Conservation (phyloP, 2,329 filamentous ascomycete genomes). For the Fonsecaea pedrosoi region DNA sequence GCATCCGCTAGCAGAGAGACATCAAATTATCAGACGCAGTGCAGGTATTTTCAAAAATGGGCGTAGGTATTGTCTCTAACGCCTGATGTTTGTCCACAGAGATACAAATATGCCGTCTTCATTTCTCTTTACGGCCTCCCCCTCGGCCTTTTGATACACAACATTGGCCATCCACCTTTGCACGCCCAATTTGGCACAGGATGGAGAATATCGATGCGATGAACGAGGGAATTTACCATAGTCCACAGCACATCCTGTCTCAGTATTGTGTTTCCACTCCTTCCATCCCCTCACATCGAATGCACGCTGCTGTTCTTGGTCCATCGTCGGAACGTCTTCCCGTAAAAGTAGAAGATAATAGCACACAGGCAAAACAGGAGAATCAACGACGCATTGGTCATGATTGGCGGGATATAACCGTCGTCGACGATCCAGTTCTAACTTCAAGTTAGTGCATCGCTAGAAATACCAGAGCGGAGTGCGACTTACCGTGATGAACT, state of each 20-base stretch:
- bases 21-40: background rate
- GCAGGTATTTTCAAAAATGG: background rate
- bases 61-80: background rate
- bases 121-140: too few species aligned
- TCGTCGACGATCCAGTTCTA: constrained; percentile 55
- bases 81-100: too few species aligned
- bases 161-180: too few species aligned
- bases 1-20: background rate
- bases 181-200: too few species aligned
- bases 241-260: too few species aligned
- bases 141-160: too few species aligned
- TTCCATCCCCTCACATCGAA: constrained; percentile 48
- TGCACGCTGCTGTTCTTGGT: constrained; percentile 63
- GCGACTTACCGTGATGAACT: constrained; percentile 55
- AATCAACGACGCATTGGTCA: constrained; percentile 64
- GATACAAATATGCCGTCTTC: too few species aligned
- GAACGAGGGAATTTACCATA: too few species aligned
- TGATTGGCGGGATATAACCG: constrained; percentile 64
- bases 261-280: background rate
- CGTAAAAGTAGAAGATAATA: constrained; percentile 63
- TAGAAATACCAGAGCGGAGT: background rate
- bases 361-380: constrained; percentile 62
- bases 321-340: constrained; percentile 65
- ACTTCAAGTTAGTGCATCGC: background rate
- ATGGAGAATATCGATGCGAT: too few species aligned